phyloP scores from a whole-genome alignment of 2,329 filamentous ascomycete species.

The Cucurbitaria berberidis region DNA sequence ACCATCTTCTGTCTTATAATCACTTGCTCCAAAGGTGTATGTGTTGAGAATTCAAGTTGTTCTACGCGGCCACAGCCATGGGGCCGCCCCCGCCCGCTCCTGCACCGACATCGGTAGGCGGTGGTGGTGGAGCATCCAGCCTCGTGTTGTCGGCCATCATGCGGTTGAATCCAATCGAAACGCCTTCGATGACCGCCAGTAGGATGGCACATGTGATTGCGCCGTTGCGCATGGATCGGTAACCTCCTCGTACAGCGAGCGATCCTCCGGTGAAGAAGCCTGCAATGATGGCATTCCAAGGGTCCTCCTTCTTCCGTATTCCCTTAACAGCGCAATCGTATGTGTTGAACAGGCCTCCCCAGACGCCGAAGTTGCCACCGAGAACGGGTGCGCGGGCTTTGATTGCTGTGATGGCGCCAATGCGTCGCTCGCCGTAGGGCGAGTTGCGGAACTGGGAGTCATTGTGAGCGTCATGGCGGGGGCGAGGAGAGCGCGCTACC shows the following conservation, averaged over 20 bases:
- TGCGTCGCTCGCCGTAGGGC: slow-evolving; percentile 86
- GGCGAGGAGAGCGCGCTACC: slow-evolving; percentile 39
- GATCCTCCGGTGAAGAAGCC: slow-evolving; percentile 92
- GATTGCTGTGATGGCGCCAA: slow-evolving; percentile 93
- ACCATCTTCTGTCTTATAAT: slow-evolving; percentile 20
- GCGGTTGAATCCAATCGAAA: slow-evolving; percentile 92
- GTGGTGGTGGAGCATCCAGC: slow-evolving; percentile 66
- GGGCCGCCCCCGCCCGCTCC: slow-evolving; percentile 23
- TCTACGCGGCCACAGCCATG: slow-evolving; percentile 35
- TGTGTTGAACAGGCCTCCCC: slow-evolving; percentile 94
- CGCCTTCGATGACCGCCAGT: slow-evolving; percentile 94
- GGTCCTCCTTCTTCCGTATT: slow-evolving; percentile 90
- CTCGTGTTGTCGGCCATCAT: slow-evolving; percentile 91
- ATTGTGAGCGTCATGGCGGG: slow-evolving; percentile 16
- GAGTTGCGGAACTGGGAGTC: slow-evolving; percentile 44
- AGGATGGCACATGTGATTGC: slow-evolving; percentile 96
- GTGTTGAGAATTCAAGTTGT: slow-evolving; percentile 11
- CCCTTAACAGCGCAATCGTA: slow-evolving; percentile 98
- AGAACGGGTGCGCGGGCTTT: slow-evolving; percentile 96
- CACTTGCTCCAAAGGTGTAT: slow-evolving; percentile 19
- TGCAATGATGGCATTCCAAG: slow-evolving; percentile 96
- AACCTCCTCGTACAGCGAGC: slow-evolving; percentile 88
- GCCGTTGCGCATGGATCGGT: slow-evolving; percentile 89
- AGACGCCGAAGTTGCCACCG: slow-evolving; percentile 97
- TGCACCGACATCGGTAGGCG: slow-evolving; percentile 41